Base-by-base conservation (phyloP, 2,329 filamentous ascomycete species). In the Colletotrichum godetiae region DNA sequence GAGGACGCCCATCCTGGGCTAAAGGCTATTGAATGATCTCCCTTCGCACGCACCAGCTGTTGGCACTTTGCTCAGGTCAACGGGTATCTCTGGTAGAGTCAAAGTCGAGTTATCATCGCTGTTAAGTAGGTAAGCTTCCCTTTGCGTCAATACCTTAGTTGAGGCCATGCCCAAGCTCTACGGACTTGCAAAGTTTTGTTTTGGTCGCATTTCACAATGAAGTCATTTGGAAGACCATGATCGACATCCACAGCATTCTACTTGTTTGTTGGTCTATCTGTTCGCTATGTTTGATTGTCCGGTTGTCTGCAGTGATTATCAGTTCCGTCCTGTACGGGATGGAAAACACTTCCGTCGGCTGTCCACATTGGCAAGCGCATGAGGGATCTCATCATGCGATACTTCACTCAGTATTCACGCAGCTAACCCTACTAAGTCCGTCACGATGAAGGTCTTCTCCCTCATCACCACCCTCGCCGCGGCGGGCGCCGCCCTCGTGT, bases 361-460 rank as follows among this genome's bases (percentile, higher is more conserved):
- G 19, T 49, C 19, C 8, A 11, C 42, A 22, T 22, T n/a, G 19
- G 11, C 42, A 49, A 49, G 10, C 46, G n/a, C 46, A 24, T 19
- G 29, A 24, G 12, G 31, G 56, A 8, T 3, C 29, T 58, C 29
- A 33, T 31, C 8, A 58, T 63, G 46, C 60, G n/a, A 22, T n/a
- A 6, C 19, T 24, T 68, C 24, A 8, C 5, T 1, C 5, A 42
- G 42, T n/a, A 8, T 13, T 0, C 24, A n/a, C 24, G 19, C n/a
- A 27, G 27, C 70, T 73, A 15, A 73, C 22, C 15, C 7, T 31
- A 8, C n/a, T n/a, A 57, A 24, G 10, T 33, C 55, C 67, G 53
- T 49, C 67, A 73, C 37, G 12, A 78, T 78, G 77, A 78, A 74
- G 70, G 35, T 72, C n/a, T 49, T 74, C 65, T 65, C 58, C 7